A percentile compares a stretch with the other conserved stretches of the same genome.
Evolutionary conservation across 208 protist genomes (phyloP).

Genomic region (Trichomonas tenax): DNA sequence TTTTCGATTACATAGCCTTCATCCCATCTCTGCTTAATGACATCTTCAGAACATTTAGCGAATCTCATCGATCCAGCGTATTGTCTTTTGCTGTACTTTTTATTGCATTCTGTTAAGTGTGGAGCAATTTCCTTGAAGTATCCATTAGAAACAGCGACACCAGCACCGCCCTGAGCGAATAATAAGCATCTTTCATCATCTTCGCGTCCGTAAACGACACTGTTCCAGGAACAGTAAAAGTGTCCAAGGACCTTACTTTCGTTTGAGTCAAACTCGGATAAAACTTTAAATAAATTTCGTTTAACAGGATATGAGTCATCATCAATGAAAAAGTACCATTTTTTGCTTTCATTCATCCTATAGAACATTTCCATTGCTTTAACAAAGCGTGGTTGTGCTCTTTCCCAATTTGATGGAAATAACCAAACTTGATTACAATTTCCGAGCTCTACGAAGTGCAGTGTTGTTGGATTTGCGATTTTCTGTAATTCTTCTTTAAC

Average conservation of each 20-base stretch:
- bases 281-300: background rate
- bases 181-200: background rate
- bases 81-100: background rate
- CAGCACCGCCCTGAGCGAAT: background rate
- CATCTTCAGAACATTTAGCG: background rate
- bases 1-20: background rate
- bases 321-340: background rate
- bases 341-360: background rate
- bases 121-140: background rate
- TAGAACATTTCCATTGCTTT: background rate
- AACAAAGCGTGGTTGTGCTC: background rate
- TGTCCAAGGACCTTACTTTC: background rate
- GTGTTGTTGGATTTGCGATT: background rate
- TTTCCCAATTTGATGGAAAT: background rate
- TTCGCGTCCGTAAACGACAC: background rate
- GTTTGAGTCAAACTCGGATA: background rate
- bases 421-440: background rate
- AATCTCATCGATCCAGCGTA: background rate
- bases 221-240: background rate
- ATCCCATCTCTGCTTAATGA: background rate
- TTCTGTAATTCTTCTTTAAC: background rate
- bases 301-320: background rate
- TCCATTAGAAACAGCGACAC: background rate
- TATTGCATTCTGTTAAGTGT: background rate
- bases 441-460: background rate